These are phyloP conservation scores for Trichosporon faecale DNA, from an alignment of 1,284 basidiomycete species.

Conservation along the genomic window DNA sequence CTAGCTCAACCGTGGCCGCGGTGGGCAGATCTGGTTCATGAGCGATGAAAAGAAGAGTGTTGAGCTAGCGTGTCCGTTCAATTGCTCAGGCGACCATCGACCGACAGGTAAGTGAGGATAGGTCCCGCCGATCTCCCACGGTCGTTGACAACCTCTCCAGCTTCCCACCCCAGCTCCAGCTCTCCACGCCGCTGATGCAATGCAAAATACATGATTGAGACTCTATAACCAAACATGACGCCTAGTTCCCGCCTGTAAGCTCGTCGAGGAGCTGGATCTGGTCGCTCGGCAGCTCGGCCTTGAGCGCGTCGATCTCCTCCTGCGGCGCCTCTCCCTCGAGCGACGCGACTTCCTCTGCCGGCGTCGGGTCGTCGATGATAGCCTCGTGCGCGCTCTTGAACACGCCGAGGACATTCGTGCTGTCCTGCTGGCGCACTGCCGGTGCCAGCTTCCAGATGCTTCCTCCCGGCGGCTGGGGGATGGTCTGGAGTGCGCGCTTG, in stretches of 20 bases:
- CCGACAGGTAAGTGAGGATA: too few relatives aligned
- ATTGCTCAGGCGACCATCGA: too few relatives aligned
- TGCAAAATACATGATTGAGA: background rate
- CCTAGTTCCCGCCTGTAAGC: background rate
- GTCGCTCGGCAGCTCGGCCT: constrained; percentile 5
- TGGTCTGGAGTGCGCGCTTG: background rate
- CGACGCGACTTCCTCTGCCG: constrained; percentile 1
- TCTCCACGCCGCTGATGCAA: background rate
- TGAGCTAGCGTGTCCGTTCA: too few relatives aligned
- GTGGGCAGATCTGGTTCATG: background rate
- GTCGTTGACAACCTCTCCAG: background rate
- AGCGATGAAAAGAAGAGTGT: background rate
- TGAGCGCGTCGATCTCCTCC: background rate
- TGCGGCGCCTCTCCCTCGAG: constrained; percentile 1
- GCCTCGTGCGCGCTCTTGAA: background rate
- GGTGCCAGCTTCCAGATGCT: constrained; percentile 15
- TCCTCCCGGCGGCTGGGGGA: constrained; percentile 12
- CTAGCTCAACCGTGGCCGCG: too few relatives aligned
- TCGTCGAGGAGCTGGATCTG: background rate
- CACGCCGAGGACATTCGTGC: constrained; percentile 2
- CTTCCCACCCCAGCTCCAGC: background rate
- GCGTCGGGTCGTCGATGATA: background rate
- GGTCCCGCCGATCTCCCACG: background rate
- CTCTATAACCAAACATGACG: background rate
- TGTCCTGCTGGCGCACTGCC: constrained; percentile 19